phyloP scores from a whole-genome alignment of 202 grass and related monocot genomes.

The Saccharum hybrid region DNA sequence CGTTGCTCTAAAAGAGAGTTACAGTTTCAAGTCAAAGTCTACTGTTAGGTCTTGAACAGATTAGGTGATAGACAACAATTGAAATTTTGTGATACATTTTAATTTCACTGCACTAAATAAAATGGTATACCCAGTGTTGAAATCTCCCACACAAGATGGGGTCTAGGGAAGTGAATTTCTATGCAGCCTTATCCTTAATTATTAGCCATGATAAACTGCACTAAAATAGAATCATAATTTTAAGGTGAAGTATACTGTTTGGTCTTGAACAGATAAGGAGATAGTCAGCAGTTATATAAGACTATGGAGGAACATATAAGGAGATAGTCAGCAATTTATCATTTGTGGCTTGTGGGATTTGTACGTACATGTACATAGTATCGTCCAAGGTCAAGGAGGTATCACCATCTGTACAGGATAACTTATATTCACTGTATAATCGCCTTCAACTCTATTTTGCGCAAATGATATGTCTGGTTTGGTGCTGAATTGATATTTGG shows the following conservation, averaged over 20 bases:
- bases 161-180: background rate
- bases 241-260: slow-evolving; percentile 29
- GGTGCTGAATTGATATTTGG: background rate
- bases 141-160: background rate
- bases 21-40: background rate
- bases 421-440: slow-evolving; percentile 25
- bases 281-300: slow-evolving; percentile 64
- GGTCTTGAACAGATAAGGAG: slow-evolving; percentile 60
- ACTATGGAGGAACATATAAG: slow-evolving; percentile 60
- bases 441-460: background rate
- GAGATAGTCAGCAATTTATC: background rate
- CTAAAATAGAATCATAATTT: background rate
- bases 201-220: background rate
- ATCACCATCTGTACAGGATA: background rate
- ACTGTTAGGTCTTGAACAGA: background rate
- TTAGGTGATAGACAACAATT: background rate
- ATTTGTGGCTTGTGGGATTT: background rate
- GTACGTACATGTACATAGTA: background rate
- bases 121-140: background rate
- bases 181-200: background rate
- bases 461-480: background rate
- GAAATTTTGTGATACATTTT: background rate
- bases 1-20: slow-evolving; percentile 12
- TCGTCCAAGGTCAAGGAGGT: background rate
- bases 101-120: slow-evolving; percentile 17